These are phyloP conservation scores for Heliocybe sulcata DNA, from an alignment of 1,284 basidiomycete genomes.

Conservation along the genomic window DNA sequence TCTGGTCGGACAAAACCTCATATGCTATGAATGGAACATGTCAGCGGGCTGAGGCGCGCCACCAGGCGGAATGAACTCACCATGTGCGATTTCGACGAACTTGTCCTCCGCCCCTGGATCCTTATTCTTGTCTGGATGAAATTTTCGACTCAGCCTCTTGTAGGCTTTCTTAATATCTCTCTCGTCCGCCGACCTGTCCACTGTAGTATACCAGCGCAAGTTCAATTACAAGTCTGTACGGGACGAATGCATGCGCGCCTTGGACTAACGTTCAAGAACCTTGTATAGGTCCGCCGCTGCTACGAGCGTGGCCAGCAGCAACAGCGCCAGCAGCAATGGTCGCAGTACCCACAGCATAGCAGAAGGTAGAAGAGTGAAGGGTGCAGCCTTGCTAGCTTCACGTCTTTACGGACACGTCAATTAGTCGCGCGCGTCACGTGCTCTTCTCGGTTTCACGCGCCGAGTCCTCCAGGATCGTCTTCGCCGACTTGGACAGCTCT, in stretches of 20 bases:
- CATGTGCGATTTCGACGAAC: conserved; percentile 86
- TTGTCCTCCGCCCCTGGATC: conserved; percentile 74
- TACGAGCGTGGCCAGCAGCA: conserved; percentile 40
- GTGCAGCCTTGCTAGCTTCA: not conserved
- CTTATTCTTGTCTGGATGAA: conserved; percentile 92
- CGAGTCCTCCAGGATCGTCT: not conserved
- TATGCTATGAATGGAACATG: conserved; percentile 57
- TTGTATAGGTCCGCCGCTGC: conserved; percentile 72
- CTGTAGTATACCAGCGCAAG: conserved; percentile 29
- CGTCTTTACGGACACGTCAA: not conserved
- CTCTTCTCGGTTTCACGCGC: not conserved
- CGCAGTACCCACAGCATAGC: not conserved
- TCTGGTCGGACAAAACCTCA: conserved; percentile 80
- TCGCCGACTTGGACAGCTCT: not conserved
- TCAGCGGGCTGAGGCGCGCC: not conserved
- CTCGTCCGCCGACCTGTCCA: conserved; percentile 75
- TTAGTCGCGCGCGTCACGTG: not conserved
- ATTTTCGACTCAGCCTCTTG: conserved; percentile 83
- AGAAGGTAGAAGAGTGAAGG: not conserved
- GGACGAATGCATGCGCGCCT: conserved; percentile 20
- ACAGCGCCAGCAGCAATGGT: conserved; percentile 11
- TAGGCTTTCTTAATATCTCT: conserved; percentile 89
- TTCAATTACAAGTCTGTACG: conserved; percentile 20
- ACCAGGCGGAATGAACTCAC: conserved; percentile 32
- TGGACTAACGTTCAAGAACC: conserved; percentile 59